Percentiles rank a stretch among this genome's conserved stretches.
phyloP scores from a whole-genome alignment of 2,329 filamentous ascomycete species.

The Emergomyces orientalis region DNA sequence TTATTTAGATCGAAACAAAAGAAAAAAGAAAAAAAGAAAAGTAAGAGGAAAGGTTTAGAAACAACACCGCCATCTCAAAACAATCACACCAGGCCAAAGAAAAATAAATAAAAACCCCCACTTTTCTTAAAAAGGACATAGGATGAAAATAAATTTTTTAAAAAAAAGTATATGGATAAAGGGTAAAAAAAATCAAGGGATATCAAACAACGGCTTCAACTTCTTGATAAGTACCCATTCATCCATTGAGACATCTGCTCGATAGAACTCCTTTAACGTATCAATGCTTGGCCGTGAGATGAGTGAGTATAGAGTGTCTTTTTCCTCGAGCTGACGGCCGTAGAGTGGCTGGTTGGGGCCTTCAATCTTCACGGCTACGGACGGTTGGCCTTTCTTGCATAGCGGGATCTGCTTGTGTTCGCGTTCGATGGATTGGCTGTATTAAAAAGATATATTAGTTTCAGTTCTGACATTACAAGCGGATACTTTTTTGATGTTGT shows the following conservation, averaged over 20 bases:
- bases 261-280: conserved; percentile 91
- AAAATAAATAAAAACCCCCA: neutral
- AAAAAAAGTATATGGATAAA: neutral
- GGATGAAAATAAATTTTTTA: neutral
- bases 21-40: neutral
- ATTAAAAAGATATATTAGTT: conserved; percentile 18
- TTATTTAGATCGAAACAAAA: neutral
- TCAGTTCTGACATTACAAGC: conserved; percentile 3
- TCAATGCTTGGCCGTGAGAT: conserved; percentile 87
- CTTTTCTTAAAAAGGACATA: neutral
- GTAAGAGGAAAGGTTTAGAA: neutral
- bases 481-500: neutral
- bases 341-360: conserved; percentile 86
- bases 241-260: conserved; percentile 75
- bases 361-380: conserved; percentile 96
- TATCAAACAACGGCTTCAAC: conserved; percentile 89
- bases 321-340: conserved; percentile 88
- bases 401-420: conserved; percentile 91
- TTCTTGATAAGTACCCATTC: conserved; percentile 95
- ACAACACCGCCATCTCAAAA: neutral
- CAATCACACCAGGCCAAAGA: neutral
- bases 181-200: conserved; percentile 45
- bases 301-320: conserved; percentile 75
- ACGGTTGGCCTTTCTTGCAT: conserved; percentile 95
- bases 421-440: conserved; percentile 86